Percentiles rank a stretch among this genome's conserved stretches.
Conservation (phyloP, 495 filamentous ascomycete genomes). For the Sporormia fimetaria region DNA sequence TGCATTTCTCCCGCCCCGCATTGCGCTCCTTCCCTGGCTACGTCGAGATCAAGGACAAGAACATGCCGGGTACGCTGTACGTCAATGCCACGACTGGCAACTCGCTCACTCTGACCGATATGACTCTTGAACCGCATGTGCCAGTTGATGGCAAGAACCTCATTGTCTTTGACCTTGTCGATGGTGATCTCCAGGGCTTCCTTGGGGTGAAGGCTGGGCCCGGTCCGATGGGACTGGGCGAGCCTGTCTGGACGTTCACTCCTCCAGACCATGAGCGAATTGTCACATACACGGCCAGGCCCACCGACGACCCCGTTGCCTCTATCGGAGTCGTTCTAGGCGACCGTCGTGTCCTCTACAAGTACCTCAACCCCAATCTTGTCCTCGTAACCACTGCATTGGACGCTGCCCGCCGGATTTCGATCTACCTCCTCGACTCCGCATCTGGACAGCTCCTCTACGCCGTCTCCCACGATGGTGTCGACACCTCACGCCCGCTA, state of each 20-base stretch:
- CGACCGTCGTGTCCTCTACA: slow-evolving; percentile 87
- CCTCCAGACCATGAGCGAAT: slow-evolving; percentile 57
- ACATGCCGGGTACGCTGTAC: slow-evolving; percentile 7
- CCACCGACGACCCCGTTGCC: slow-evolving; percentile 74
- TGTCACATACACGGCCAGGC: slow-evolving; percentile 51
- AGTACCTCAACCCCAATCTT: slow-evolving; percentile 87
- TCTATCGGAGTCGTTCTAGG: slow-evolving; percentile 91
- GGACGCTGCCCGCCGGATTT: slow-evolving; percentile 43
- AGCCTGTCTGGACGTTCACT: slow-evolving; percentile 57
- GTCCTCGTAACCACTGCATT: slow-evolving; percentile 63
- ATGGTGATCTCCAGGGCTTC: slow-evolving; percentile 26
- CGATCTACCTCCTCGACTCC: slow-evolving; percentile 75
- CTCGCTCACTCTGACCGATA: slow-evolving; percentile 6
- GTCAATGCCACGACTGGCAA: slow-evolving; percentile 25
- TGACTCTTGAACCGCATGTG: not conserved
- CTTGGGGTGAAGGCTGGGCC: slow-evolving; percentile 4
- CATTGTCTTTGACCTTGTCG: slow-evolving; percentile 25
- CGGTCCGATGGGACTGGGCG: too few species aligned
- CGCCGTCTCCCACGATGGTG: slow-evolving; percentile 54
- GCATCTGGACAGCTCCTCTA: slow-evolving; percentile 72
- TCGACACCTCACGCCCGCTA: slow-evolving; percentile 67
- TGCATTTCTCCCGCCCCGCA: slow-evolving; percentile 41
- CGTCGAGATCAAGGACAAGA: slow-evolving; percentile 43
- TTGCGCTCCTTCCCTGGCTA: slow-evolving; percentile 34
- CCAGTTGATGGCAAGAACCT: not conserved